A percentile compares a stretch with the other conserved stretches of the same genome.
Conservation (phyloP, 2,329 filamentous ascomycete species). For the Chaetoscypha palmicola region DNA sequence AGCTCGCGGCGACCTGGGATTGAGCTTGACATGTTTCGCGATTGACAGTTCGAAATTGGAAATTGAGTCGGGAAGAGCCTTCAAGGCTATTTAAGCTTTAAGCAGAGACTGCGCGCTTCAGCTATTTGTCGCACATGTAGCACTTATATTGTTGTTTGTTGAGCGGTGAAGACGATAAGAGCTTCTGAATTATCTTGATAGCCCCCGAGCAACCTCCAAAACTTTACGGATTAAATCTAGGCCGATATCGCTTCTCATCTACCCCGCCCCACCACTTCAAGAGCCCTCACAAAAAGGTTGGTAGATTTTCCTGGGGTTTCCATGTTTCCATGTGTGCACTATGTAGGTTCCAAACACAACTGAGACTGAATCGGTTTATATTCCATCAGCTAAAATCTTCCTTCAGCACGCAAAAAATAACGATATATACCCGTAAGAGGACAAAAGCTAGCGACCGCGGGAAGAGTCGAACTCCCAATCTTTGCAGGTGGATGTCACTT, state of each 20-base stretch:
- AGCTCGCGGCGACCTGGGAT: conserved; percentile 68
- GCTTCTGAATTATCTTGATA: background rate
- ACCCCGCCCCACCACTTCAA: background rate
- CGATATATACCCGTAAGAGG: no score
- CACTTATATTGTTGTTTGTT: no score
- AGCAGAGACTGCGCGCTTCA: background rate
- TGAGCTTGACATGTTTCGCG: conserved; percentile 66
- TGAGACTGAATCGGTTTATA: no score
- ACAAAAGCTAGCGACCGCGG: conserved; percentile 1
- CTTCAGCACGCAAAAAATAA: no score
- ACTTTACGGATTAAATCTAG: background rate
- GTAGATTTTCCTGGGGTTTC: no score
- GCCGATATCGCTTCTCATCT: background rate
- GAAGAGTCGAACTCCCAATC: conserved; percentile 8
- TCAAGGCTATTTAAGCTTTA: no score
- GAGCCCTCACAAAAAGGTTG: background rate
- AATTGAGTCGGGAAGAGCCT: no score
- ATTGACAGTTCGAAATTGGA: no score
- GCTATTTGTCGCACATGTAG: background rate
- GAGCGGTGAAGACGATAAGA: background rate
- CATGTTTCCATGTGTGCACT: no score
- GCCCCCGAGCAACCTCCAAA: no score
- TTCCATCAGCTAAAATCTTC: no score
- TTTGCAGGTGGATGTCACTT: background rate
- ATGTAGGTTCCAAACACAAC: no score